Conservation (phyloP, 2,329 filamentous ascomycete species). For the Aspergillus persii region DNA sequence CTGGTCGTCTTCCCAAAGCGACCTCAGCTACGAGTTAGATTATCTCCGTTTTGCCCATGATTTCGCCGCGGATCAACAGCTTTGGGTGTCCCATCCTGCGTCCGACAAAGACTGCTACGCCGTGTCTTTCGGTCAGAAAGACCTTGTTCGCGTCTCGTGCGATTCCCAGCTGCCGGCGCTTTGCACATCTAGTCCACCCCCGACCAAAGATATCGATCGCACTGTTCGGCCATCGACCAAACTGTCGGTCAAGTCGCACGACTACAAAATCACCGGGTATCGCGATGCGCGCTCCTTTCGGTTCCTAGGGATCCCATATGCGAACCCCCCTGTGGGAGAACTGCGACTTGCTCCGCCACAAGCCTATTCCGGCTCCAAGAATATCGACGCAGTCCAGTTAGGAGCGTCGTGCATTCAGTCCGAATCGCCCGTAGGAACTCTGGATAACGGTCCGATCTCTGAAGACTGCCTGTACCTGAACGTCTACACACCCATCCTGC, state of each 20-base stretch:
- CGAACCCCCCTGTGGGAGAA: conserved; percentile 44
- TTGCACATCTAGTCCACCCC: conserved; percentile 21
- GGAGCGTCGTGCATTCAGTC: conserved; percentile 22
- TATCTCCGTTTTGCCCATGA: conserved; percentile 20
- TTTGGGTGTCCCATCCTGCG: conserved; percentile 17
- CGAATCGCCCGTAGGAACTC: conserved; percentile 11
- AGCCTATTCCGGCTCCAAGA: conserved; percentile 23
- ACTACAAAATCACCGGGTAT: conserved; percentile 23
- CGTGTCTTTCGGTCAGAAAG: conserved; percentile 14
- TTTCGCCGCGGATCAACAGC: conserved; percentile 7
- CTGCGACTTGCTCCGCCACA: conserved; percentile 43
- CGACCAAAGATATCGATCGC: conserved; percentile 18
- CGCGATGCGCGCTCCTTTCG: conserved; percentile 28
- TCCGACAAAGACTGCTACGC: conserved; percentile 12
- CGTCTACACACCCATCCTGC: conserved; percentile 34
- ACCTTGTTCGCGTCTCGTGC: conserved; percentile 11
- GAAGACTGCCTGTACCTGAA: conserved; percentile 39
- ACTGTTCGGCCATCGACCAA: conserved; percentile 16
- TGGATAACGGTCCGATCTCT: conserved; percentile 15
- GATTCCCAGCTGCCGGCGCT: conserved; percentile 16
- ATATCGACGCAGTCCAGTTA: conserved; percentile 29
- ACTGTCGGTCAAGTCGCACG: conserved; percentile 12
- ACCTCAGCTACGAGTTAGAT: conserved; percentile 24
- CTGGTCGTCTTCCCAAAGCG: conserved; percentile 9
- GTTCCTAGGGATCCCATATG: conserved; percentile 51